These are phyloP conservation scores for Plantago coronopus DNA, from an alignment of 305 asterid genomes.

Conservation along the genomic window DNA sequence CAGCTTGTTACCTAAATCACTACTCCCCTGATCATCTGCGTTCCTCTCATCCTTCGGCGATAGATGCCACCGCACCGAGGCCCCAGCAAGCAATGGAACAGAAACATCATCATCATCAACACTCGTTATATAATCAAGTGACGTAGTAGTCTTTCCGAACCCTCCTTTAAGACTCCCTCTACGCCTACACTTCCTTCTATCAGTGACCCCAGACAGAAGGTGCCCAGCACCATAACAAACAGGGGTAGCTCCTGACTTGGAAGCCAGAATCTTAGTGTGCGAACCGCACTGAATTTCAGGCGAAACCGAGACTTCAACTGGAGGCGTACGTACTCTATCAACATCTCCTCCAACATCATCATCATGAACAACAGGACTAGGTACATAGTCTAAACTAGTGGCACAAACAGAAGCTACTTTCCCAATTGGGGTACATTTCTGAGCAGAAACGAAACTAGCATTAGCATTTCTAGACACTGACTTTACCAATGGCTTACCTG, in stretches of 20 bases:
- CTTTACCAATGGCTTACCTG: too few species aligned
- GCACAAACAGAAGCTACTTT: too few species aligned
- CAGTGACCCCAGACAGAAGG: conserved; percentile 68
- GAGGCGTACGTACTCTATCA: conserved; percentile 56
- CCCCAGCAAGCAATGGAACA: conserved; percentile 61
- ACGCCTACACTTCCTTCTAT: conserved; percentile 65
- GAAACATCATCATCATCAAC: conserved; percentile 27
- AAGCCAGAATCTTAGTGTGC: conserved; percentile 29
- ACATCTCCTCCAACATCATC: conserved; percentile 6
- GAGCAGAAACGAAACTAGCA: too few species aligned
- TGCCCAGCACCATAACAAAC: conserved; percentile 78
- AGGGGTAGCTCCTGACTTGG: conserved; percentile 46
- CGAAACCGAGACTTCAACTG: conserved; percentile 74
- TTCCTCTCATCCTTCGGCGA: conserved; percentile 41
- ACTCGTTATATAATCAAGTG: conserved; percentile 17
- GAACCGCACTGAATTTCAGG: conserved; percentile 70
- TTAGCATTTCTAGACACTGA: too few species aligned
- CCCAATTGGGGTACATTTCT: too few species aligned
- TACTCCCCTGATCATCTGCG: conserved; percentile 16
- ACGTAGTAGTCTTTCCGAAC: conserved; percentile 13
- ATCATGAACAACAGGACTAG: too few species aligned
- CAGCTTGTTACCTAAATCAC: conserved; percentile 22
- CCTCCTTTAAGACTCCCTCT: conserved; percentile 72
- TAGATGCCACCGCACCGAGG: conserved; percentile 56
- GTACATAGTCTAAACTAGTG: too few species aligned